Evolutionary conservation across 805 yeast genomes (phyloP).

Genomic region (Saccharomycopsis sp.): DNA sequence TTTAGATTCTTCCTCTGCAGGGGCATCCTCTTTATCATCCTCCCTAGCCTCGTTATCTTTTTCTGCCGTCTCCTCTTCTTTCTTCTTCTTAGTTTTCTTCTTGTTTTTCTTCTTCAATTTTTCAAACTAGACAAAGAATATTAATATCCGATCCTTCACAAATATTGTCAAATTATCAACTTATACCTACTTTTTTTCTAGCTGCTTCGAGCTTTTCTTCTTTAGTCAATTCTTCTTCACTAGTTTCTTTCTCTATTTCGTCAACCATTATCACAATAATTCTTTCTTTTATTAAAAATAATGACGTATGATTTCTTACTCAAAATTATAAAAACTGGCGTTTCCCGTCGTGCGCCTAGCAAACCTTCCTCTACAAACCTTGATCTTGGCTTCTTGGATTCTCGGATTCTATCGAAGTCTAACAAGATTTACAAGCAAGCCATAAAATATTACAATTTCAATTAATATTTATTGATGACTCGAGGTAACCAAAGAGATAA

Average conservation of each 20-base stretch:
- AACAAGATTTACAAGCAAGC: background rate
- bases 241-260: background rate
- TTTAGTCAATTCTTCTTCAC: slow-evolving; percentile 32
- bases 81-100: slow-evolving; percentile 38
- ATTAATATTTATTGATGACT: slow-evolving; percentile 53
- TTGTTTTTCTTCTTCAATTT: slow-evolving; percentile 58
- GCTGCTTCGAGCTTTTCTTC: slow-evolving; percentile 69
- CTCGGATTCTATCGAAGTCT: background rate
- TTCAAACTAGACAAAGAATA: slow-evolving; percentile 37
- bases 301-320: too few relatives aligned
- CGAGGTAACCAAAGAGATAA: slow-evolving; percentile 96
- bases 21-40: slow-evolving; percentile 13
- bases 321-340: too few relatives aligned
- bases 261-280: background rate
- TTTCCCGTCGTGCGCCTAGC: background rate
- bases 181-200: slow-evolving; percentile 45
- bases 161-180: background rate
- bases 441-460: too few relatives aligned
- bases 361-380: background rate
- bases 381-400: background rate
- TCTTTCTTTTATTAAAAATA: too few relatives aligned
- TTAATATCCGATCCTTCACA: background rate
- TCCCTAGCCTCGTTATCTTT: slow-evolving; percentile 8
- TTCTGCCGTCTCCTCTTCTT: slow-evolving; percentile 22
- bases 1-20: slow-evolving; percentile 29